A percentile compares a stretch with the other conserved stretches of the same genome.
phyloP scores from a whole-genome alignment of 177 flowering plant species.

The Vitis hybrid region DNA sequence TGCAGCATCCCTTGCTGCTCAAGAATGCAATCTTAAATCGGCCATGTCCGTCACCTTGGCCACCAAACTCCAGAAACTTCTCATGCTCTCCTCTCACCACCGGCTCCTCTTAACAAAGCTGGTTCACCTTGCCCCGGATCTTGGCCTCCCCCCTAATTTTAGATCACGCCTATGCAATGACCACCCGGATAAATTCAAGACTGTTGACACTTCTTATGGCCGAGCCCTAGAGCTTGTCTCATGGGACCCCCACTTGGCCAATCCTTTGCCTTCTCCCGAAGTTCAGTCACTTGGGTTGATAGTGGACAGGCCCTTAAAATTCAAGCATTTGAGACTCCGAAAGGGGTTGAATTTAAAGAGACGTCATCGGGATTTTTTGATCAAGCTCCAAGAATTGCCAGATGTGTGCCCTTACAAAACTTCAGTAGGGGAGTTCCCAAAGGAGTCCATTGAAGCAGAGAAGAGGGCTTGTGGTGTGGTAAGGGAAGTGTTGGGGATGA shows the following conservation, averaged over 20 bases:
- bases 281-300: constrained; percentile 38
- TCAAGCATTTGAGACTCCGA: constrained; percentile 67
- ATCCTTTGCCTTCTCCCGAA: constrained; percentile 33
- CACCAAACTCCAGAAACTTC: constrained; percentile 76
- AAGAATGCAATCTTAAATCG: constrained; percentile 47
- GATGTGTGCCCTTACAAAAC: constrained; percentile 64
- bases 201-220: constrained; percentile 84
- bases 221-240: constrained; percentile 87
- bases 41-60: constrained; percentile 44
- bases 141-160: constrained; percentile 83
- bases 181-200: constrained; percentile 65
- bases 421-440: constrained; percentile 26
- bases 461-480: constrained; percentile 88
- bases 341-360: constrained; percentile 82
- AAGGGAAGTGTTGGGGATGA: constrained; percentile 86
- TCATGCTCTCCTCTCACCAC: constrained; percentile 79
- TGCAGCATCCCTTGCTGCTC: constrained; percentile 50
- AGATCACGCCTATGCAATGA: constrained; percentile 83
- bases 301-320: constrained; percentile 82
- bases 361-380: constrained; percentile 56
- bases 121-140: constrained; percentile 80
- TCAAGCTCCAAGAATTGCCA: constrained; percentile 59
- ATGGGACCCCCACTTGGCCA: constrained; percentile 66
- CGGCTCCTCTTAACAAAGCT: constrained; percentile 77
- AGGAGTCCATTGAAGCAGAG: constrained; percentile 70